phyloP scores from a whole-genome alignment of 2,329 filamentous ascomycete species.

The Reticulascus tulasneorum region DNA sequence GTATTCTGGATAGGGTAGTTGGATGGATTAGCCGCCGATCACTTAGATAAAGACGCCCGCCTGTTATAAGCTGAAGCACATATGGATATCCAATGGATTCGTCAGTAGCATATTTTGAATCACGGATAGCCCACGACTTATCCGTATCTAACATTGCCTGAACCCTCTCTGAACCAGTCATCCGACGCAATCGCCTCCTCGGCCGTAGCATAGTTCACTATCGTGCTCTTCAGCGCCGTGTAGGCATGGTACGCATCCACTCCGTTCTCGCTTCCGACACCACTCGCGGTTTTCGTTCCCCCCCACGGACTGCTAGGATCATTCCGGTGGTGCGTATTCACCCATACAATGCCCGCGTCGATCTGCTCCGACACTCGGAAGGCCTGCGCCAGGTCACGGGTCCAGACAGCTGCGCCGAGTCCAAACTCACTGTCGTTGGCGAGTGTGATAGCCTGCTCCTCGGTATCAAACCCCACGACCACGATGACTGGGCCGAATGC shows the following conservation, averaged over 20 bases:
- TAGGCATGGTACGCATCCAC: constrained; percentile 59
- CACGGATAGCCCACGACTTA: no score
- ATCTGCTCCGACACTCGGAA: constrained; percentile 69
- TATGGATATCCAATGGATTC: no score
- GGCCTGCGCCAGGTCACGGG: constrained; percentile 67
- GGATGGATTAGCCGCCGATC: no score
- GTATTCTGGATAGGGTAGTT: no score
- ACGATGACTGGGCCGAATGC: constrained; percentile 80
- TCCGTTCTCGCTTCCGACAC: constrained; percentile 71
- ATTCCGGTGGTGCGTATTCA: constrained; percentile 65
- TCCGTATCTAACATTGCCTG: constrained; percentile 57
- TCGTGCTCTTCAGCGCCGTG: constrained; percentile 60
- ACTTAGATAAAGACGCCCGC: no score
- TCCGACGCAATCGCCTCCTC: constrained; percentile 50
- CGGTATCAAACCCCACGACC: constrained; percentile 69
- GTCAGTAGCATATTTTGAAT: no score
- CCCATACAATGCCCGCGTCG: constrained; percentile 59
- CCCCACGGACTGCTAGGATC: constrained; percentile 71
- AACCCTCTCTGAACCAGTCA: constrained; percentile 65
- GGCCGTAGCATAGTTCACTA: constrained; percentile 62
- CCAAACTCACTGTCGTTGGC: constrained; percentile 75
- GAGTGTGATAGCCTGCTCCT: constrained; percentile 65
- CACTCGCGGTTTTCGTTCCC: constrained; percentile 56
- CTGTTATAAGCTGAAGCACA: no score
- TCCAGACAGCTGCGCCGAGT: constrained; percentile 75